Conservation (phyloP, 169 alveolate species). For the Plasmodium ovale region DNA sequence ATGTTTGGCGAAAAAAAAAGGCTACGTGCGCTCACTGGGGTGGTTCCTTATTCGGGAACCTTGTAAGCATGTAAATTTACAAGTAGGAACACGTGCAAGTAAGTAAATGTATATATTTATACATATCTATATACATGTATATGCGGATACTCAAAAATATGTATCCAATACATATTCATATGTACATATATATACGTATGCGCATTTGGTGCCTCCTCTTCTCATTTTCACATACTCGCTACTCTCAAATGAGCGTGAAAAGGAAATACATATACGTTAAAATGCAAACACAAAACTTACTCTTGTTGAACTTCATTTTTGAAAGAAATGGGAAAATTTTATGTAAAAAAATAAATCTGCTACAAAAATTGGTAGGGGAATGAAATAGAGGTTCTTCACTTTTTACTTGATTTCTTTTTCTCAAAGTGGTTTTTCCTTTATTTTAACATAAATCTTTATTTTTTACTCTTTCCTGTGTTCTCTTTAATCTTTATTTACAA, state of each 20-base stretch:
- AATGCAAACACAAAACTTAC: slow-evolving; percentile 31
- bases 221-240: too few relatives aligned
- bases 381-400: not conserved
- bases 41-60: not conserved
- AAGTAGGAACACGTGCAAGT: not conserved
- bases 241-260: too few relatives aligned
- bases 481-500: too few relatives aligned
- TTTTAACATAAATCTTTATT: not conserved
- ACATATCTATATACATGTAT: not conserved
- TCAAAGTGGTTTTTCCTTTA: not conserved
- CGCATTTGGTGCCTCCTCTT: not conserved
- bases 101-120: not conserved
- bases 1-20: too few relatives aligned
- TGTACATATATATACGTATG: not conserved
- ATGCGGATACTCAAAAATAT: not conserved
- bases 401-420: not conserved
- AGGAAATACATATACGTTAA: not conserved
- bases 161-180: not conserved
- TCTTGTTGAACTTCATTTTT: slow-evolving; percentile 69
- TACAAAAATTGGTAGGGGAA: not conserved
- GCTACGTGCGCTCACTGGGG: too few relatives aligned
- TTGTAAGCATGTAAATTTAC: not conserved
- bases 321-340: slow-evolving; percentile 5
- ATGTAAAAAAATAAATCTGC: not conserved
- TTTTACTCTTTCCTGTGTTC: too few relatives aligned